phyloP scores from a whole-genome alignment of 2,329 filamentous ascomycete genomes.

The Ophiosphaerella narmari region DNA sequence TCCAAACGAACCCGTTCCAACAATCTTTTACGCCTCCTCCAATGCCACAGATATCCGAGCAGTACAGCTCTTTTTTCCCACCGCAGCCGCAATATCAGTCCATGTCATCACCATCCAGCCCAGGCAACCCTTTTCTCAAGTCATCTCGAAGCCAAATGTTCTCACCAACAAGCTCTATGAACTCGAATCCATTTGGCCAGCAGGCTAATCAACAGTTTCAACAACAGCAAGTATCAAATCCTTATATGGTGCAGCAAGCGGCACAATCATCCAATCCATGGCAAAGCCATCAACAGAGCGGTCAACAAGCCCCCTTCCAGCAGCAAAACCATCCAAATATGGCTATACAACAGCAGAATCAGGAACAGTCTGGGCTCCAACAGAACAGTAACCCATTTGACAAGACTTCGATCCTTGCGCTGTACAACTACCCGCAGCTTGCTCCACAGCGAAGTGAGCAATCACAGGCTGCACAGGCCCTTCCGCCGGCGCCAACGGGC shows the following conservation, averaged over 20 bases:
- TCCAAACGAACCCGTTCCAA: slow-evolving; percentile 48
- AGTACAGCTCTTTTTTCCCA: slow-evolving; percentile 42
- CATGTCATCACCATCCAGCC: slow-evolving; percentile 45
- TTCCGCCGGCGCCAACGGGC: slow-evolving; percentile 31
- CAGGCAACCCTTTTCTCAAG: slow-evolving; percentile 52
- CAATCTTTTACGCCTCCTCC: slow-evolving; percentile 49
- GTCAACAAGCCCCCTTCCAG: slow-evolving; percentile 6
- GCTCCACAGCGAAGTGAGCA: slow-evolving; percentile 50
- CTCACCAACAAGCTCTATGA: slow-evolving; percentile 30
- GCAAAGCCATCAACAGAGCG: slow-evolving; percentile 24
- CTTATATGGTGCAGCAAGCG: slow-evolving; percentile 28
- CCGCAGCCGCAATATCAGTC: slow-evolving; percentile 44
- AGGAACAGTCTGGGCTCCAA: slow-evolving; percentile 27
- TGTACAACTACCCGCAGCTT: slow-evolving; percentile 69
- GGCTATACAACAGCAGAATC: slow-evolving; percentile 13
- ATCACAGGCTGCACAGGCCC: slow-evolving; percentile 36
- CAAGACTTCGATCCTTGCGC: slow-evolving; percentile 74
- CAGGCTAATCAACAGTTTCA: slow-evolving; percentile 24
- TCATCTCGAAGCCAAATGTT: slow-evolving; percentile 51
- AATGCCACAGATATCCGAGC: slow-evolving; percentile 47
- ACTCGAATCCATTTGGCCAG: slow-evolving; percentile 48
- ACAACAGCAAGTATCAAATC: slow-evolving; percentile 30
- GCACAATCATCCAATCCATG: slow-evolving; percentile 28
- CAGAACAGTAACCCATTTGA: slow-evolving; percentile 56
- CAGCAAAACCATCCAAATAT: slow-evolving; percentile 18